Conservation (phyloP, 192 early-diverging fungal species). For the Rhizophagus prolifer region DNA sequence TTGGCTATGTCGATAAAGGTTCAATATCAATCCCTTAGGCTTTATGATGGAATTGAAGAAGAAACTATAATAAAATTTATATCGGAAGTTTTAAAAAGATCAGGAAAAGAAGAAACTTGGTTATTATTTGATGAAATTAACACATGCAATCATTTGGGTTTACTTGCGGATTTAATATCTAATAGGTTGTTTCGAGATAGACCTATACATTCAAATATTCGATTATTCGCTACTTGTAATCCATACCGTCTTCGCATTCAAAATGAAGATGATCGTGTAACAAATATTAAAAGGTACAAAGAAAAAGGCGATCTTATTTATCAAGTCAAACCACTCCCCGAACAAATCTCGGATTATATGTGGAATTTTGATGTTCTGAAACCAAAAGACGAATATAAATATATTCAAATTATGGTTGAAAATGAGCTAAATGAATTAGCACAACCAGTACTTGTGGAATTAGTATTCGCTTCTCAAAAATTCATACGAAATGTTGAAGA, state of each 20-base stretch:
- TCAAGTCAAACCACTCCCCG: neutral
- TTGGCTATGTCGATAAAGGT: slow-evolving; percentile 6
- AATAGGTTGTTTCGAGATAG: neutral
- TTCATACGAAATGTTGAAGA: slow-evolving; percentile 24
- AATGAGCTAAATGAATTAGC: neutral
- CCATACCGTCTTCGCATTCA: too few species aligned
- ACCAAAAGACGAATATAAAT: neutral
- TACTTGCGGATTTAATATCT: slow-evolving; percentile 16
- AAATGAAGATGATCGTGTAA: too few species aligned
- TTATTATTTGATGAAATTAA: slow-evolving; percentile 29
- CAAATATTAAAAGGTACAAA: neutral
- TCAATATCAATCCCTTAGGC: neutral
- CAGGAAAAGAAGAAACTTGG: slow-evolving; percentile 15
- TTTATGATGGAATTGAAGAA: slow-evolving; percentile 15
- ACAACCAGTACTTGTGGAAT: neutral
- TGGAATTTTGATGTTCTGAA: neutral
- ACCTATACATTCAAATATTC: slow-evolving; percentile 18
- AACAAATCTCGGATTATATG: neutral
- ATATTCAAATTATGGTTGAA: neutral
- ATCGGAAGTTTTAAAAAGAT: neutral
- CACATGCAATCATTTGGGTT: neutral
- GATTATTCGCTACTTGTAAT: neutral
- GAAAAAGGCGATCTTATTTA: slow-evolving; percentile 15
- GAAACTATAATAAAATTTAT: slow-evolving; percentile 9
- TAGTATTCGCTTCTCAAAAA: slow-evolving; percentile 12